Evolutionary conservation across 371 early-diverging fungal genomes (phyloP).

Genomic region (Haplosporangium sp.): DNA sequence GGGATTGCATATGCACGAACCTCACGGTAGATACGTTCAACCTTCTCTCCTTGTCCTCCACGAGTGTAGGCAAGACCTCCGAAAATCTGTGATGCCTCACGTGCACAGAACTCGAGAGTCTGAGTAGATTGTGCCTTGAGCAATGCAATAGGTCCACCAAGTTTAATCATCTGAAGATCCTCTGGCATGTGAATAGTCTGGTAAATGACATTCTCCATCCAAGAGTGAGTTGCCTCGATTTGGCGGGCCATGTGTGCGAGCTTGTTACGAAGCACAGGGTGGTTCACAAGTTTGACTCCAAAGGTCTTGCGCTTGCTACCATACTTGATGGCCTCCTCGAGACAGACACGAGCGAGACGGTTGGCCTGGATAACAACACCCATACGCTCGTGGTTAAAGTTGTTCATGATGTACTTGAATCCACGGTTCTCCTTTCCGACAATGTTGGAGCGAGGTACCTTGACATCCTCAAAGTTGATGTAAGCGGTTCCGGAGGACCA

Average conservation of each 20-base stretch:
- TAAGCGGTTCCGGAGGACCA: constrained; percentile 87
- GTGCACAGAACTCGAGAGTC: constrained; percentile 88
- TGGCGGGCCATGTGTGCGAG: constrained; percentile 83
- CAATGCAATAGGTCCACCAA: constrained; percentile 91
- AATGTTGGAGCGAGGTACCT: constrained; percentile 84
- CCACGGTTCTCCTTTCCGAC: constrained; percentile 91
- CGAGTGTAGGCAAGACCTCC: constrained; percentile 90
- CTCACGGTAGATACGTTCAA: constrained; percentile 90
- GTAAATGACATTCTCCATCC: constrained; percentile 81
- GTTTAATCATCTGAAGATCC: constrained; percentile 74
- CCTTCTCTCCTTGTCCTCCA: constrained; percentile 86
- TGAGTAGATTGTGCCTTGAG: constrained; percentile 89
- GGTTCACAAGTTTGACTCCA: constrained; percentile 81
- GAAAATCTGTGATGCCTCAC: constrained; percentile 94
- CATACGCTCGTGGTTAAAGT: constrained; percentile 85
- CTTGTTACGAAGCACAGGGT: constrained; percentile 79
- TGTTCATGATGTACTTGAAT: constrained; percentile 84
- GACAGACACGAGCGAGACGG: constrained; percentile 88
- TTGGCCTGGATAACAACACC: constrained; percentile 89
- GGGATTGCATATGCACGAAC: constrained; percentile 90
- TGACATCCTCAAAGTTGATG: constrained; percentile 87
- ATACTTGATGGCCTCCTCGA: constrained; percentile 88
- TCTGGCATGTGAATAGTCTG: constrained; percentile 76
- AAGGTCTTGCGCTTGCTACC: constrained; percentile 90
- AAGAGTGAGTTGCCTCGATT: constrained; percentile 89